A percentile compares a stretch with the other conserved stretches of the same genome.
Conservation (phyloP, 805 yeast genomes). For the Starmerella khaoyaiensis region DNA sequence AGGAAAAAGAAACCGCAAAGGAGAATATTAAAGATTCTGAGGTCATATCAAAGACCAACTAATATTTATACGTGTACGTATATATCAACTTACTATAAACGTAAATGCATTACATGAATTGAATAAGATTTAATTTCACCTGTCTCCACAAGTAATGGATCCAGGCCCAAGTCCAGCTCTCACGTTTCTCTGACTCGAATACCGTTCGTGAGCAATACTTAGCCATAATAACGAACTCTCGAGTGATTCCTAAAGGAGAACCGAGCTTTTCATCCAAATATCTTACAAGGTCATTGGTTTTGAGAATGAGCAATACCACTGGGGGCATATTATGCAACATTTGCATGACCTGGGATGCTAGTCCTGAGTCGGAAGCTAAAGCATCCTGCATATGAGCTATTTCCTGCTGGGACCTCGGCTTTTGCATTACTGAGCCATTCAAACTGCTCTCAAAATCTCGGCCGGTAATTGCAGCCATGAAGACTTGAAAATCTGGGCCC, state of each 20-base stretch:
- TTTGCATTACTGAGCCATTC: slow-evolving; percentile 39
- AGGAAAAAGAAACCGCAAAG: no score
- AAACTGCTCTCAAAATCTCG: slow-evolving; percentile 70
- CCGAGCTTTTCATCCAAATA: slow-evolving; percentile 72
- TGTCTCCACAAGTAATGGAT: slow-evolving; percentile 5
- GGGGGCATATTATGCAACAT: slow-evolving; percentile 71
- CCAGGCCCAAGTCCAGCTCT: slow-evolving; percentile 4
- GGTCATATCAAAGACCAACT: no score
- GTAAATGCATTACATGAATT: no score
- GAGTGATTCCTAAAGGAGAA: slow-evolving; percentile 72
- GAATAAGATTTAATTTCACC: not conserved
- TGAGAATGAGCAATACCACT: slow-evolving; percentile 70
- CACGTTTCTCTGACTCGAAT: slow-evolving; percentile 41
- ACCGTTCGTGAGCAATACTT: slow-evolving; percentile 76
- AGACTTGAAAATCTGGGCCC: slow-evolving; percentile 67
- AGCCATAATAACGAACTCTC: slow-evolving; percentile 81
- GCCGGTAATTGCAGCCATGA: slow-evolving; percentile 92
- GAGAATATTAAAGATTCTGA: not conserved
- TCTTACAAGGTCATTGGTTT: slow-evolving; percentile 88
- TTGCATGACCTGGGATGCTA: slow-evolving; percentile 64
- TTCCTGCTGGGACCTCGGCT: slow-evolving; percentile 43
- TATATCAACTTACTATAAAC: no score
- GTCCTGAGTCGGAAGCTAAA: slow-evolving; percentile 42
- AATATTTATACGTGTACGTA: no score
- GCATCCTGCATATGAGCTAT: slow-evolving; percentile 52